Conservation (phyloP, 345 rosid species). For the Camelina laxa region DNA sequence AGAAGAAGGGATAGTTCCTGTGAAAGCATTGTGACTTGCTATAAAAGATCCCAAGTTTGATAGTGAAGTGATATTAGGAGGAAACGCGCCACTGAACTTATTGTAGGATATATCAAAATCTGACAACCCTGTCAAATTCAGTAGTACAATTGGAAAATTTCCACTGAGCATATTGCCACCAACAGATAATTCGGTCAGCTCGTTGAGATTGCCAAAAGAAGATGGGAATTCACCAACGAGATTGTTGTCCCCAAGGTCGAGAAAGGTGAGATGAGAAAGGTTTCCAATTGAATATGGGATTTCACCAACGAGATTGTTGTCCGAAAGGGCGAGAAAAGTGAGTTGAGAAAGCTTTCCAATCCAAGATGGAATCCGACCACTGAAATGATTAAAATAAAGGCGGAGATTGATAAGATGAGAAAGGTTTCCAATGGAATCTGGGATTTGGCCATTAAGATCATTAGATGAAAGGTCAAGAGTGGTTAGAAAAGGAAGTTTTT, state of each 20-base stretch:
- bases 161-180: neutral
- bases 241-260: neutral
- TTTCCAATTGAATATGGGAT: too few relatives aligned
- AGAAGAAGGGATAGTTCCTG: neutral
- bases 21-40: neutral
- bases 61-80: neutral
- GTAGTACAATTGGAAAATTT: neutral
- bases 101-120: fast-evolving
- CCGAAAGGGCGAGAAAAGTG: fast-evolving
- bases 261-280: neutral
- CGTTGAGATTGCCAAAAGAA: neutral
- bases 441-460: fast-evolving
- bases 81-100: neutral
- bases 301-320: too few relatives aligned
- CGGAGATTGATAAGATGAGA: neutral
- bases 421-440: neutral
- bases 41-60: neutral
- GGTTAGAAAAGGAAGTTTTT: neutral
- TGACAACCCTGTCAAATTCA: neutral
- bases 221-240: neutral
- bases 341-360: neutral
- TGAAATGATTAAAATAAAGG: fast-evolving
- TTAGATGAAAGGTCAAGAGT: neutral
- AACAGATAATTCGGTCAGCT: fast-evolving
- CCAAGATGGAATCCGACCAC: neutral